Evolutionary conservation across 768 basidiomycete genomes (phyloP).

Genomic region (Xanthoconium stramineum): DNA sequence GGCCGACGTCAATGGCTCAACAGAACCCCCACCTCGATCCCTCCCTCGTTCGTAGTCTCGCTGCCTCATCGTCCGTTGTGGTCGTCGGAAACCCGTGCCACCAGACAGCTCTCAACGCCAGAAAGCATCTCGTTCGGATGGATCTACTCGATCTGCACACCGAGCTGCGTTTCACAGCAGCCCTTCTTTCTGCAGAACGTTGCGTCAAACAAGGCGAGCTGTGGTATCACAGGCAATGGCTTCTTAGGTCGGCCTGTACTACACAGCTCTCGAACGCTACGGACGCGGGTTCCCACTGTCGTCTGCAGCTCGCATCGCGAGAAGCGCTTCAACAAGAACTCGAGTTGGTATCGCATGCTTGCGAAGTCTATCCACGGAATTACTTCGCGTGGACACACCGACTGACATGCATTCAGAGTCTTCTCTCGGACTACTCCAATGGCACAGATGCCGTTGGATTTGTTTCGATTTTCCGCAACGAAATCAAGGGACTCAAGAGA

Average conservation of each 20-base stretch:
- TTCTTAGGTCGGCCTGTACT: slow-evolving; percentile 39
- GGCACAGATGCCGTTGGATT: slow-evolving; percentile 15
- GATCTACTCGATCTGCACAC: slow-evolving; percentile 35
- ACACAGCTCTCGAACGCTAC: not conserved
- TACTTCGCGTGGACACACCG: slow-evolving; percentile 74
- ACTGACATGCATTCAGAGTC: slow-evolving; percentile 42
- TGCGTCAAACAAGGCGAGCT: slow-evolving; percentile 63
- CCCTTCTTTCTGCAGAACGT: slow-evolving; percentile 50
- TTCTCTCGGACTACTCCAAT: slow-evolving; percentile 17
- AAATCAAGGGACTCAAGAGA: slow-evolving; percentile 34
- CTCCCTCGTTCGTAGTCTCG: slow-evolving; percentile 17
- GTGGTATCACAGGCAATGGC: slow-evolving; percentile 73
- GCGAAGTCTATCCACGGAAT: slow-evolving; percentile 65
- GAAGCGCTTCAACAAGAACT: slow-evolving; percentile 46
- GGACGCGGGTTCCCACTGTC: not conserved
- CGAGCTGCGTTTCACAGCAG: slow-evolving; percentile 48
- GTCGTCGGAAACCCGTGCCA: slow-evolving; percentile 67
- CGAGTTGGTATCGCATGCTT: slow-evolving; percentile 43
- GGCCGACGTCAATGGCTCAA: not conserved
- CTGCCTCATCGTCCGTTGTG: slow-evolving; percentile 45
- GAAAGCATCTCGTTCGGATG: slow-evolving; percentile 50
- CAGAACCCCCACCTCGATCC: slow-evolving; percentile 1
- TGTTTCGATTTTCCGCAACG: slow-evolving; percentile 36
- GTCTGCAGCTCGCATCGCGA: slow-evolving; percentile 28
- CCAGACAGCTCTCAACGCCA: slow-evolving; percentile 60